Conservation (phyloP, 2,329 filamentous ascomycete genomes). For the Plectosphaerella plurivora region DNA sequence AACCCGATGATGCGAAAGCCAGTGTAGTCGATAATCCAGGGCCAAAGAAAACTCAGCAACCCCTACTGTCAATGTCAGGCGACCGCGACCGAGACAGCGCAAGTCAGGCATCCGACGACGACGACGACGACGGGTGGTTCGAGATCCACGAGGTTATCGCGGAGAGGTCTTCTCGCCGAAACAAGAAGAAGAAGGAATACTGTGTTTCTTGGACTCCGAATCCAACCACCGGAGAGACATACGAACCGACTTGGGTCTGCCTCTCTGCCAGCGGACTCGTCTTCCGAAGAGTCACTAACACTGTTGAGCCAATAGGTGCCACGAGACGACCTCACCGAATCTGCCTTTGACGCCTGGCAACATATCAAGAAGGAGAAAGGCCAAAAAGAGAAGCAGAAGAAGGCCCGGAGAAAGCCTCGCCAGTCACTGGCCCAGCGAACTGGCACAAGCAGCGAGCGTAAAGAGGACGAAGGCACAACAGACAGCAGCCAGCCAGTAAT, state of each 20-base stretch:
- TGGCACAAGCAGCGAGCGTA: too few species aligned
- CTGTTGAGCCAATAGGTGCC: slow-evolving; percentile 3
- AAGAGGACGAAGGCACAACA: too few species aligned
- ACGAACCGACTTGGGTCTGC: slow-evolving; percentile 27
- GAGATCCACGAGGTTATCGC: slow-evolving; percentile 28
- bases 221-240: slow-evolving; percentile 22
- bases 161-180: slow-evolving; percentile 18
- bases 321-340: slow-evolving; percentile 21
- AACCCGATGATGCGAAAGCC: too few species aligned
- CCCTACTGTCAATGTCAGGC: too few species aligned
- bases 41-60: too few species aligned
- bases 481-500: too few species aligned
- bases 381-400: slow-evolving; percentile 1
- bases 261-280: slow-evolving; percentile 4
- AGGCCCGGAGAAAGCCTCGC: too few species aligned
- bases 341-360: slow-evolving; percentile 28
- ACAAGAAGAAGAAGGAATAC: slow-evolving; percentile 20
- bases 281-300: slow-evolving; percentile 1
- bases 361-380: slow-evolving; percentile 11
- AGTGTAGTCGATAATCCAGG: too few species aligned
- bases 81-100: too few species aligned
- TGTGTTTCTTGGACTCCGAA: slow-evolving; percentile 33
- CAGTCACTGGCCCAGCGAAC: too few species aligned
- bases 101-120: background rate
- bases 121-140: slow-evolving; percentile 24